phyloP scores from a whole-genome alignment of 257 asterid species.

The Salvia splendens region DNA sequence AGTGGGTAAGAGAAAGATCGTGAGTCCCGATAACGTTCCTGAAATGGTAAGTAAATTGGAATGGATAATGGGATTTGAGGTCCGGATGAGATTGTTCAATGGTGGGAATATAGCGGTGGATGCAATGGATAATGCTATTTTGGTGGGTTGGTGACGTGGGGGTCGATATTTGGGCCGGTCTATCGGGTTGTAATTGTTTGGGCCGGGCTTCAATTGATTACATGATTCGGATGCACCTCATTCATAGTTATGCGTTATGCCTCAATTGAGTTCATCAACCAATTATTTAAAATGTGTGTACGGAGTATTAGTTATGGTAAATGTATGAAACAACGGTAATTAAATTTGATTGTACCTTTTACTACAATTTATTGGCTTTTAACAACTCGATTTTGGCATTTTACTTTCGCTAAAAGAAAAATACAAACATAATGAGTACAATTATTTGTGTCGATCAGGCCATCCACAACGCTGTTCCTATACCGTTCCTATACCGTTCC shows the following conservation, averaged over 20 bases:
- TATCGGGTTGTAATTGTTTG: not conserved
- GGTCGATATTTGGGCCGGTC: slow-evolving; percentile 11
- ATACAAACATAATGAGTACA: too few relatives aligned
- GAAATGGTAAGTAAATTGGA: slow-evolving; percentile 45
- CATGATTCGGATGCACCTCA: not conserved
- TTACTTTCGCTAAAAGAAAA: too few relatives aligned
- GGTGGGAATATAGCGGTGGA: slow-evolving; percentile 28
- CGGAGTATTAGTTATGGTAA: too few relatives aligned
- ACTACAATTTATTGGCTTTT: too few relatives aligned
- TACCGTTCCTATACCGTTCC: too few relatives aligned
- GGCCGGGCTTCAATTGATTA: not conserved
- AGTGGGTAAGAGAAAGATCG: slow-evolving; percentile 15
- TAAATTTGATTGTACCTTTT: too few relatives aligned
- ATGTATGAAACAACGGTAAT: too few relatives aligned
- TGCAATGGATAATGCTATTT: slow-evolving; percentile 21
- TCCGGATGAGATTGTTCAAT: slow-evolving; percentile 42
- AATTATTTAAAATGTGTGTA: too few relatives aligned
- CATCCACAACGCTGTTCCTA: too few relatives aligned
- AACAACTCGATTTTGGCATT: not conserved
- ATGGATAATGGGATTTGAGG: slow-evolving; percentile 38
- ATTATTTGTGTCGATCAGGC: too few relatives aligned
- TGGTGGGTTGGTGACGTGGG: slow-evolving; percentile 21
- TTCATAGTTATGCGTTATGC: not conserved
- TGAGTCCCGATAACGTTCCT: slow-evolving; percentile 54
- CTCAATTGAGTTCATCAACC: too few relatives aligned